These are phyloP conservation scores for Allium cepa DNA, from an alignment of 106 monocot genomes.

Conservation along the genomic window DNA sequence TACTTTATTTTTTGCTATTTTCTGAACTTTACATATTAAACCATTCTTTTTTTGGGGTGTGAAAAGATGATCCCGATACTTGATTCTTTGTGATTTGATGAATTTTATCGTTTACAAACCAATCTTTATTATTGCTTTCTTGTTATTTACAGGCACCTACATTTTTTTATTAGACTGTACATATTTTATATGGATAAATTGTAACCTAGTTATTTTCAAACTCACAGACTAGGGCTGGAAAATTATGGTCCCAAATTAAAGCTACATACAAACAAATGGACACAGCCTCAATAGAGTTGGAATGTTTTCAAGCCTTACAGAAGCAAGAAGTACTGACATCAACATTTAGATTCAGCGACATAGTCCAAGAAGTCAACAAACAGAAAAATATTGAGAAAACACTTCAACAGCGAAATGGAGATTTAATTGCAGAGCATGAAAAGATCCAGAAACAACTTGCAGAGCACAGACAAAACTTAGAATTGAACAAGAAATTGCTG, in stretches of 20 bases:
- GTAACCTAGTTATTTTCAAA: neutral
- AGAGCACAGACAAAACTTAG: conserved; percentile 39
- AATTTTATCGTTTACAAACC: too few species aligned
- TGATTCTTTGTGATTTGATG: too few species aligned
- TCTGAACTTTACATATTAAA: too few species aligned
- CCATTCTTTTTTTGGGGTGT: too few species aligned
- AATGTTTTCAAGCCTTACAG: conserved; percentile 66
- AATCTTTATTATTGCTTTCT: too few species aligned
- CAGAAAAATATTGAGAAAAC: conserved; percentile 61
- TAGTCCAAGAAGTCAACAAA: conserved; percentile 67
- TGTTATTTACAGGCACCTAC: too few species aligned
- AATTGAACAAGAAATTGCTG: conserved; percentile 57
- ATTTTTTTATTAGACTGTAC: too few species aligned
- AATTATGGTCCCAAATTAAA: conserved; percentile 70
- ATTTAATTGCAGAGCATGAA: conserved; percentile 48
- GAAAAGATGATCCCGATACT: too few species aligned
- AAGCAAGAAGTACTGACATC: conserved; percentile 76
- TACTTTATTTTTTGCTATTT: too few species aligned
- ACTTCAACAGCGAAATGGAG: conserved; percentile 66
- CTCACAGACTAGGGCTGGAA: conserved; percentile 61
- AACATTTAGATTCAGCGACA: conserved; percentile 43
- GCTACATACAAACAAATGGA: conserved; percentile 85
- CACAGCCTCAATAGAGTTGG: conserved; percentile 70
- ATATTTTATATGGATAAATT: too few species aligned
- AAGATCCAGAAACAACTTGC: conserved; percentile 35